Conservation (phyloP, 495 filamentous ascomycete species). For the Penicillium psychrofluorescens region DNA sequence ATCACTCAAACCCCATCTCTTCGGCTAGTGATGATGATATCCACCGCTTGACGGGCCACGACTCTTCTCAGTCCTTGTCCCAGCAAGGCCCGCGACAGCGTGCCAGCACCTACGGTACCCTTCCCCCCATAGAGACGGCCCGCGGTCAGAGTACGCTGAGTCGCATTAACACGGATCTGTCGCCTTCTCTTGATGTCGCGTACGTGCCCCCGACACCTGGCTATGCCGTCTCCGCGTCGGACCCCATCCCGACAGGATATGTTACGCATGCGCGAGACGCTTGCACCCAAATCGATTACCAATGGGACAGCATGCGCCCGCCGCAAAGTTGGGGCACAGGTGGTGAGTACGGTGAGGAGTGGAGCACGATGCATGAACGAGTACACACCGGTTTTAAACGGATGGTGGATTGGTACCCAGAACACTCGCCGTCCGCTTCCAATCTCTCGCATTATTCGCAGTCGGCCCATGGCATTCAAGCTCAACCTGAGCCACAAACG, state of each 20-base stretch:
- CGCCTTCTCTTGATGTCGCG: conserved; percentile 17
- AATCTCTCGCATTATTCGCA: conserved; percentile 1
- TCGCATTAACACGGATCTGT: conserved; percentile 27
- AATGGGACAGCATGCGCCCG: conserved; percentile 86
- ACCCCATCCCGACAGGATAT: conserved; percentile 80
- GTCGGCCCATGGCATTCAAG: conserved; percentile 31
- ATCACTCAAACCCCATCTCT: conserved; percentile 13
- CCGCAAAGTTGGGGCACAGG: conserved; percentile 73
- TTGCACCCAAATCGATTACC: conserved; percentile 78
- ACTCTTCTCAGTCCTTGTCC: background rate
- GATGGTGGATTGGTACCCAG: conserved; percentile 76
- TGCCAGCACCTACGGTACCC: conserved; percentile 23
- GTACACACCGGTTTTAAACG: conserved; percentile 69
- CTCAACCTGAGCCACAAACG: conserved; percentile 61
- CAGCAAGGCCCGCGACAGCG: conserved; percentile 19
- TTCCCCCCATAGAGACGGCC: conserved; percentile 7
- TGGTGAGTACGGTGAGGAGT: conserved; percentile 86
- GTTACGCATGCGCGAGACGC: conserved; percentile 88
- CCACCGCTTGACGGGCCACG: background rate
- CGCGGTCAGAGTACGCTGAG: conserved; percentile 11
- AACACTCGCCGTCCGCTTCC: conserved; percentile 32
- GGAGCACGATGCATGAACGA: conserved; percentile 86
- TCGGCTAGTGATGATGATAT: conserved; percentile 17
- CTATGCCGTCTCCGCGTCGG: conserved; percentile 73
- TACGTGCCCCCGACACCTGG: conserved; percentile 74